A percentile compares a stretch with the other conserved stretches of the same genome.
These are phyloP conservation scores for Lentithecium fluviatile DNA, from an alignment of 495 filamentous ascomycete species.

Conservation along the genomic window DNA sequence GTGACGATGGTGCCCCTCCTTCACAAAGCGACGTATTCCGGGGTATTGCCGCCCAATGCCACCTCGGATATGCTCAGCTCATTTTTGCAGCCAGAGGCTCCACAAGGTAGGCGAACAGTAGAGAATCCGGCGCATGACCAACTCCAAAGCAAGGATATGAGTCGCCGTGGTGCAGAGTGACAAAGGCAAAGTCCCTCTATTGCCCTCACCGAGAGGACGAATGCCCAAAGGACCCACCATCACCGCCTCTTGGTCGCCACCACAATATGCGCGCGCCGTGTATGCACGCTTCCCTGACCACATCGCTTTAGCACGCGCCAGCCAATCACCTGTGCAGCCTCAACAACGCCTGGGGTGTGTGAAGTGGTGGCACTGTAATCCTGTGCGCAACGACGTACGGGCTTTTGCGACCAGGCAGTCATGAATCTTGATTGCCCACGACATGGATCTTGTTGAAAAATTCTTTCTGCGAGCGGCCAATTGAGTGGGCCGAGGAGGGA, in stretches of 20 bases:
- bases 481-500: too few species aligned
- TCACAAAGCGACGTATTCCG: background rate
- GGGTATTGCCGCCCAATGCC: background rate
- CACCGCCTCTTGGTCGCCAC: constrained; percentile 11
- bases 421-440: too few species aligned
- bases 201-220: background rate
- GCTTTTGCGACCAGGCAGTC: too few species aligned
- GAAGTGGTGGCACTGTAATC: too few species aligned
- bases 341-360: too few species aligned
- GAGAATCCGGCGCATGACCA: constrained; percentile 19
- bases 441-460: too few species aligned
- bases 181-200: background rate
- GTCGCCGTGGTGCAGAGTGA: constrained; percentile 11
- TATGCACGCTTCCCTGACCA: background rate
- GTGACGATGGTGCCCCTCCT: background rate
- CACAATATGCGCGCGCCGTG: constrained; percentile 6
- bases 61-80: constrained; percentile 10
- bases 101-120: background rate
- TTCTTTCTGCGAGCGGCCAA: too few species aligned
- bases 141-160: constrained; percentile 18
- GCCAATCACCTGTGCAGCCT: too few species aligned
- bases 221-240: background rate
- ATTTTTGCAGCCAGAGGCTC: background rate
- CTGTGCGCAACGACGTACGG: too few species aligned
- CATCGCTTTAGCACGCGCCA: too few species aligned